A percentile compares a stretch with the other conserved stretches of the same genome.
phyloP scores from a whole-genome alignment of 2,329 filamentous ascomycete species.

The Aspergillus ochraceus region DNA sequence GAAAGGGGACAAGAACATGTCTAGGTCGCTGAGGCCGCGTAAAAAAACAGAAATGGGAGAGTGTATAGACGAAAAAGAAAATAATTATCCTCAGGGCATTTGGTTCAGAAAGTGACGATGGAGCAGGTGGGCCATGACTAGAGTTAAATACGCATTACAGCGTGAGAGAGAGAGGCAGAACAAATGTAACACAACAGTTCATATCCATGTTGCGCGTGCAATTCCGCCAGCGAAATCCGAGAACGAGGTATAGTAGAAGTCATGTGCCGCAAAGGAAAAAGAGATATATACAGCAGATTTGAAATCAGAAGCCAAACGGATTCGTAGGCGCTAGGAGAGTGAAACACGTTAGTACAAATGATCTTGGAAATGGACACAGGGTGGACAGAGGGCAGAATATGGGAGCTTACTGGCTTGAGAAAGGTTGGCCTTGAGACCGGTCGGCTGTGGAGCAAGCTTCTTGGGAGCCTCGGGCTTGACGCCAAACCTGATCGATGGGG shows the following conservation, averaged over 20 bases:
- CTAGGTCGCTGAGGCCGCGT: constrained; percentile 23
- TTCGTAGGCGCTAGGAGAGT: constrained; percentile 54
- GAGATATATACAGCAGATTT: constrained; percentile 30
- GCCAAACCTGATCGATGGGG: constrained; percentile 87
- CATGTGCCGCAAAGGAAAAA: constrained; percentile 23
- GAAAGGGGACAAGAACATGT: constrained; percentile 9
- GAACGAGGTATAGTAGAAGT: constrained; percentile 23
- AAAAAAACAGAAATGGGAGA: constrained; percentile 5
- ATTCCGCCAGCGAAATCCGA: constrained; percentile 17
- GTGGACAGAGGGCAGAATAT: not conserved
- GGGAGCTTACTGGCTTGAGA: constrained; percentile 86
- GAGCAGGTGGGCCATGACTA: constrained; percentile 4
- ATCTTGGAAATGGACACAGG: not conserved
- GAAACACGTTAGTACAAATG: not conserved
- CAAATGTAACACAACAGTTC: constrained; percentile 5
- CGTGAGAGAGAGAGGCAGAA: constrained; percentile 3
- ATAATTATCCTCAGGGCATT: constrained; percentile 7
- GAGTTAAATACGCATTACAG: constrained; percentile 14
- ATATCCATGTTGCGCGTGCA: constrained; percentile 13
- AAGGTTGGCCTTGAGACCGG: constrained; percentile 85
- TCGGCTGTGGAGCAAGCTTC: constrained; percentile 81
- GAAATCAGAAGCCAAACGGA: constrained; percentile 65
- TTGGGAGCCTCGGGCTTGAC: constrained; percentile 68
- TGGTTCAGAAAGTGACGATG: constrained; percentile 12
- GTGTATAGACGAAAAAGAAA: constrained; percentile 4